These are phyloP conservation scores for Camellia granthamiana DNA, from an alignment of 148 eudicot species.

Conservation along the genomic window DNA sequence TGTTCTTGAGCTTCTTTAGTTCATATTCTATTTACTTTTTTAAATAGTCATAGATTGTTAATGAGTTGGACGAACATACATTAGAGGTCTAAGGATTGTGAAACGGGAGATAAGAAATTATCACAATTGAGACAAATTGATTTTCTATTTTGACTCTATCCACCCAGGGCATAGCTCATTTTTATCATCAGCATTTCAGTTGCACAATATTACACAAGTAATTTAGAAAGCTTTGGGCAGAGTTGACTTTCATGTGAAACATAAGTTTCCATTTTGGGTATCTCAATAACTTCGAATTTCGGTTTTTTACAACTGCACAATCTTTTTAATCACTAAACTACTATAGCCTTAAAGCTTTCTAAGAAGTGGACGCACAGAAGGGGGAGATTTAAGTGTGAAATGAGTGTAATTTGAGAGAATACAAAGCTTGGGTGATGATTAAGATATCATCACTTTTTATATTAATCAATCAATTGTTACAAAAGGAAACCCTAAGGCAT, in stretches of 20 bases:
- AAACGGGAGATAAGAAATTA: neutral
- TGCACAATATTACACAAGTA: neutral
- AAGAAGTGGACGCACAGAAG: neutral
- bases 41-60: neutral
- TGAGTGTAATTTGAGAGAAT: neutral
- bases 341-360: neutral
- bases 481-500: no score
- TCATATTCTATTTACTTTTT: neutral
- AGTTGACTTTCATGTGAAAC: neutral
- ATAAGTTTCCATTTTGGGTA: neutral
- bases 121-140: neutral
- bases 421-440: neutral
- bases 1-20: neutral
- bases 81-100: neutral
- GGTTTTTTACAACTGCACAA: neutral
- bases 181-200: neutral
- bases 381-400: neutral
- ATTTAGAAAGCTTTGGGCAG: neutral
- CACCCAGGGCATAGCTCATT: neutral
- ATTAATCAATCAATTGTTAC: no score
- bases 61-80: neutral
- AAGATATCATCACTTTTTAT: no score
- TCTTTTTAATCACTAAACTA: neutral
- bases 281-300: neutral
- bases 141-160: neutral